Evolutionary conservation across 1,139 yeast species (phyloP).

Genomic region (Arxiozyma telluris): DNA sequence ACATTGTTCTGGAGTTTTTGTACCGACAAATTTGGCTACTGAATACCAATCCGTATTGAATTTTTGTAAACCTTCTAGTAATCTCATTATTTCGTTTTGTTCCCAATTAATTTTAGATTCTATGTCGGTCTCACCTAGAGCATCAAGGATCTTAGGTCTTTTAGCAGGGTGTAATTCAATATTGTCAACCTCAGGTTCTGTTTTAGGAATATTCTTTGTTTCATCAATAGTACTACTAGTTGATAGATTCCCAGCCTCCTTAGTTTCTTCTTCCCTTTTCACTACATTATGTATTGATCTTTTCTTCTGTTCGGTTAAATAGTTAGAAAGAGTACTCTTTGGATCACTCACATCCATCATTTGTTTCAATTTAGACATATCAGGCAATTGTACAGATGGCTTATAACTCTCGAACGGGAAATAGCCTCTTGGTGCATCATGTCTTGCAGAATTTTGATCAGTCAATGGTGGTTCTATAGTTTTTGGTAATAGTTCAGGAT

Average conservation of each 20-base stretch:
- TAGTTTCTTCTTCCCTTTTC: not conserved
- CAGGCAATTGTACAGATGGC: slow-evolving; percentile 44
- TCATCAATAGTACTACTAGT: not conserved
- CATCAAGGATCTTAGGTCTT: slow-evolving; percentile 36
- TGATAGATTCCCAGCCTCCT: not conserved
- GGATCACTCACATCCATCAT: slow-evolving; percentile 33
- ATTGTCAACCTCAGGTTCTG: slow-evolving; percentile 6
- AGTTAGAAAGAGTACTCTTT: slow-evolving; percentile 18
- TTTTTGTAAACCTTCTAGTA: slow-evolving; percentile 55
- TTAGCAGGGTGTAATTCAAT: slow-evolving; percentile 24
- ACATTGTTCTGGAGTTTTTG: slow-evolving; percentile 72
- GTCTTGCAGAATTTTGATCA: slow-evolving; percentile 57
- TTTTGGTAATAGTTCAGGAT: slow-evolving; percentile 56
- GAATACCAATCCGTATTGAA: slow-evolving; percentile 66
- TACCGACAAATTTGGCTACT: slow-evolving; percentile 55
- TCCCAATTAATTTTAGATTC: slow-evolving; percentile 44
- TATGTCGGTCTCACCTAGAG: slow-evolving; percentile 28
- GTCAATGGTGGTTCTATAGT: slow-evolving; percentile 65
- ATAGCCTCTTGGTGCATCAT: slow-evolving; percentile 89
- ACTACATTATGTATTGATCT: not conserved
- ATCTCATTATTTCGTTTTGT: slow-evolving; percentile 45
- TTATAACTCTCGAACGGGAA: slow-evolving; percentile 85
- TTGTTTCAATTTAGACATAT: slow-evolving; percentile 48
- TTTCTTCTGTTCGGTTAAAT: slow-evolving; percentile 14
- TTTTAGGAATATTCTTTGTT: not conserved